Conservation (phyloP, 2,329 filamentous ascomycete species). For the Talaromyces sp. region DNA sequence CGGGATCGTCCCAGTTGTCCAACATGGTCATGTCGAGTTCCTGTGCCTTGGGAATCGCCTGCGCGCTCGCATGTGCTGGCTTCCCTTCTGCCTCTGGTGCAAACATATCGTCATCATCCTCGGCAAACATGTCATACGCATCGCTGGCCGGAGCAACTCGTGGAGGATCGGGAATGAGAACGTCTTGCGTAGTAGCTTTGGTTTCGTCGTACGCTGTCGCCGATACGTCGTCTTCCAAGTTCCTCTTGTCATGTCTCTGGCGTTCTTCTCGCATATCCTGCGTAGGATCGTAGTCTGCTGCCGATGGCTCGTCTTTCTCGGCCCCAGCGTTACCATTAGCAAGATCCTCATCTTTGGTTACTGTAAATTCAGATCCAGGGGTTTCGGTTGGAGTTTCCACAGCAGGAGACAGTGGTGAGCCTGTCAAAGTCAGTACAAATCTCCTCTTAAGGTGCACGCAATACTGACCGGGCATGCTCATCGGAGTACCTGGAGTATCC, state of each 20-base stretch:
- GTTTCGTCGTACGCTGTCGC: constrained; percentile 56
- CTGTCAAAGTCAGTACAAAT: constrained; percentile 38
- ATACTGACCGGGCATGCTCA: not conserved
- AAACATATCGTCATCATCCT: constrained; percentile 77
- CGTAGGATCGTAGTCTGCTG: constrained; percentile 86
- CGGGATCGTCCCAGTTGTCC: constrained; percentile 87
- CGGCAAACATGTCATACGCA: constrained; percentile 59
- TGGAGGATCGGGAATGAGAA: constrained; percentile 39
- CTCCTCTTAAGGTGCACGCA: not conserved
- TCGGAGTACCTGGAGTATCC: constrained; percentile 39
- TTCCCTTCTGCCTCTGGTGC: constrained; percentile 58
- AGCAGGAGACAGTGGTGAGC: constrained; percentile 25
- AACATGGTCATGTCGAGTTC: constrained; percentile 68
- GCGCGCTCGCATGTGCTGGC: constrained; percentile 44
- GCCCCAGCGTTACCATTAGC: constrained; percentile 48
- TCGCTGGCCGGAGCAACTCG: constrained; percentile 42
- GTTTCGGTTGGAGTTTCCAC: constrained; percentile 43
- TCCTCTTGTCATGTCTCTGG: constrained; percentile 60
- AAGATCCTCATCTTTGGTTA: constrained; percentile 62
- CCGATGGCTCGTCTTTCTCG: constrained; percentile 72
- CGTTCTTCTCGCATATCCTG: constrained; percentile 82
- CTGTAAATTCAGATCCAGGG: constrained; percentile 50
- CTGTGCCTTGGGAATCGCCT: constrained; percentile 47
- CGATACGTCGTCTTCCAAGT: constrained; percentile 47
- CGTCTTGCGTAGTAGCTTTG: constrained; percentile 47